phyloP scores from a whole-genome alignment of 495 filamentous ascomycete species.

The Hypoxylon cercidicola region DNA sequence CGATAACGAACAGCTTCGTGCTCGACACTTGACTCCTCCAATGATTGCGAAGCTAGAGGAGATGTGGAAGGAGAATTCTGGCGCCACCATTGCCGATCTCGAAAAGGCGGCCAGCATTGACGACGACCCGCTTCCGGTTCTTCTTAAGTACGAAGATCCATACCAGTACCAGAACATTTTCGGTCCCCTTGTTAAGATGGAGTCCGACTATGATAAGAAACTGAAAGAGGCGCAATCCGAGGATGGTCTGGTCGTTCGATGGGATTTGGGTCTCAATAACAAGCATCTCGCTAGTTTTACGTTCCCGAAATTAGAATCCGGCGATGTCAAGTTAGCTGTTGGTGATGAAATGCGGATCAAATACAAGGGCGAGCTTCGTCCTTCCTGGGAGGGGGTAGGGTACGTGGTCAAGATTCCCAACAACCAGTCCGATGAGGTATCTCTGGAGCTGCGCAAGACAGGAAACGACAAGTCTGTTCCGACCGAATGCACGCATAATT shows the following conservation, averaged over 20 bases:
- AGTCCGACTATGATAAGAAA: constrained; percentile 99
- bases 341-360: constrained; percentile 98
- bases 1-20: constrained; percentile 95
- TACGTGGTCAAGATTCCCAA: constrained; percentile 99
- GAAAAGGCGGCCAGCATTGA: constrained; percentile 94
- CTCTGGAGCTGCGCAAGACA: constrained; percentile 83
- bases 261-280: constrained; percentile 97
- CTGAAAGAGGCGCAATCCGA: constrained; percentile 98
- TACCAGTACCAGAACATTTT: constrained; percentile 99
- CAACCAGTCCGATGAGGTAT: constrained; percentile 98
- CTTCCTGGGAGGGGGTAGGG: constrained; percentile 97
- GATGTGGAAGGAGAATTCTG: constrained; percentile 97
- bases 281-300: constrained; percentile 97
- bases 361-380: constrained; percentile 93
- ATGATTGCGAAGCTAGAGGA: constrained; percentile 98
- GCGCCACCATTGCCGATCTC: constrained; percentile 88
- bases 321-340: constrained; percentile 97
- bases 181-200: constrained; percentile 97
- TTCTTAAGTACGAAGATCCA: constrained; percentile 95
- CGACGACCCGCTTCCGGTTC: constrained; percentile 92
- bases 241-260: constrained; percentile 91
- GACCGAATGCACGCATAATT: constrained; percentile 97
- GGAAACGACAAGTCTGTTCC: constrained; percentile 91
- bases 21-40: constrained; percentile 91
- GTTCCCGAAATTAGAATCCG: constrained; percentile 95